A percentile compares a stretch with the other conserved stretches of the same genome.
phyloP scores from a whole-genome alignment of 31 red algal genomes.

The Endocladia muricata region DNA sequence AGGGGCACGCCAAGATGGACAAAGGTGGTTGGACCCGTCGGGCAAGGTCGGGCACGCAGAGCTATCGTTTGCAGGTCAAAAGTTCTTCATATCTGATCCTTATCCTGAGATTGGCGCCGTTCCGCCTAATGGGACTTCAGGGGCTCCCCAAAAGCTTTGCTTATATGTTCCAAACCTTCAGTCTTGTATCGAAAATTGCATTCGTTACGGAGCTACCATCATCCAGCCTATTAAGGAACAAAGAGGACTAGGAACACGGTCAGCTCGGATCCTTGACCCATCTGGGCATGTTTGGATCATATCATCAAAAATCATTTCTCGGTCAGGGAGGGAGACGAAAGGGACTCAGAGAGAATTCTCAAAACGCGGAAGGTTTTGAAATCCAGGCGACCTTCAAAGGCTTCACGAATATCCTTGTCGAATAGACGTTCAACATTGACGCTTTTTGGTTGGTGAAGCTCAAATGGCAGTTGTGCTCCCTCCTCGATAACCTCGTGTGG shows the following conservation, averaged over 20 bases:
- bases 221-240: conserved; percentile 9
- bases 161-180: conserved; percentile 6
- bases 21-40: conserved; percentile 8
- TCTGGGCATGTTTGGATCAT: conserved; percentile 9
- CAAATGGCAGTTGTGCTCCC: too few relatives aligned
- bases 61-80: conserved; percentile 7
- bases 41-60: conserved; percentile 8
- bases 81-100: conserved; percentile 12
- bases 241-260: conserved; percentile 2
- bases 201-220: not conserved
- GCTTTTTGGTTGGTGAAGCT: too few relatives aligned
- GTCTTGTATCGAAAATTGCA: conserved; percentile 16
- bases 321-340: not conserved
- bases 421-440: too few relatives aligned
- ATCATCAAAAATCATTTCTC: not conserved
- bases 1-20: conserved; percentile 1
- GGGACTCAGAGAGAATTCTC: not conserved
- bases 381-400: too few relatives aligned
- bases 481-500: too few relatives aligned
- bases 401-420: too few relatives aligned
- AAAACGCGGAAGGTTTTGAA: not conserved
- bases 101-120: conserved; percentile 10
- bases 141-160: conserved; percentile 7
- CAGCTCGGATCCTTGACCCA: conserved; percentile 6
- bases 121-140: not conserved